These are phyloP conservation scores for Incumbomyces lentus DNA, from an alignment of 2,329 filamentous ascomycete genomes.

Conservation along the genomic window DNA sequence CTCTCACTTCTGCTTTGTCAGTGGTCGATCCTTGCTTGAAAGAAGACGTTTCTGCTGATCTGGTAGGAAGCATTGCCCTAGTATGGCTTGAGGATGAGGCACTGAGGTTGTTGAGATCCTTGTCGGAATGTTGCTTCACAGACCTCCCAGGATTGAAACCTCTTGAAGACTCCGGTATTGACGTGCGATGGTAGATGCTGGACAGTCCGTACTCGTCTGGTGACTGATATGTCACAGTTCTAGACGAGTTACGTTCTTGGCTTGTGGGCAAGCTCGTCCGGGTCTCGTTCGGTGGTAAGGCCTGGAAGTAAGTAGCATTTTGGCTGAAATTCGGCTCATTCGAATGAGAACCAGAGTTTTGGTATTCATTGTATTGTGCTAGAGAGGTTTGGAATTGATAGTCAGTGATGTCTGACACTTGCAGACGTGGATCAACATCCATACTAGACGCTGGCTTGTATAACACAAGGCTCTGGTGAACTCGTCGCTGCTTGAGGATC, in stretches of 20 bases:
- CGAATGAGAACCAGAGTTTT: neutral
- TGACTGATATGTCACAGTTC: neutral
- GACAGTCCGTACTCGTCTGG: neutral
- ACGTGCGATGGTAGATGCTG: neutral
- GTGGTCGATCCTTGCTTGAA: neutral
- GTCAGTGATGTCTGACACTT: slow-evolving; percentile 5
- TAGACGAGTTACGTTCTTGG: neutral
- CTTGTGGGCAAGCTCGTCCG: neutral
- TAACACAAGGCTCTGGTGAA: too few relatives aligned
- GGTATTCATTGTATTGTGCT: neutral
- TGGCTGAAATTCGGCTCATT: neutral
- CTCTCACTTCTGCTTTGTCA: neutral
- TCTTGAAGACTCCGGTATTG: too few relatives aligned
- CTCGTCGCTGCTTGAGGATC: too few relatives aligned
- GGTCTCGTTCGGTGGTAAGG: neutral
- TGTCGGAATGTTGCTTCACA: neutral
- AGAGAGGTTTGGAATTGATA: slow-evolving; percentile 4
- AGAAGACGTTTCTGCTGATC: too few relatives aligned
- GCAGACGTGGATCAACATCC: slow-evolving; percentile 6
- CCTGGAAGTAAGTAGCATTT: neutral
- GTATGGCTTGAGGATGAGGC: too few relatives aligned
- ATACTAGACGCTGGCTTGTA: too few relatives aligned
- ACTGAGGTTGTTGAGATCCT: too few relatives aligned
- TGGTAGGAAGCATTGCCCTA: too few relatives aligned
- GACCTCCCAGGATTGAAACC: neutral